These are phyloP conservation scores for Pichia occidentalis DNA, from an alignment of 805 yeast species.

Conservation along the genomic window DNA sequence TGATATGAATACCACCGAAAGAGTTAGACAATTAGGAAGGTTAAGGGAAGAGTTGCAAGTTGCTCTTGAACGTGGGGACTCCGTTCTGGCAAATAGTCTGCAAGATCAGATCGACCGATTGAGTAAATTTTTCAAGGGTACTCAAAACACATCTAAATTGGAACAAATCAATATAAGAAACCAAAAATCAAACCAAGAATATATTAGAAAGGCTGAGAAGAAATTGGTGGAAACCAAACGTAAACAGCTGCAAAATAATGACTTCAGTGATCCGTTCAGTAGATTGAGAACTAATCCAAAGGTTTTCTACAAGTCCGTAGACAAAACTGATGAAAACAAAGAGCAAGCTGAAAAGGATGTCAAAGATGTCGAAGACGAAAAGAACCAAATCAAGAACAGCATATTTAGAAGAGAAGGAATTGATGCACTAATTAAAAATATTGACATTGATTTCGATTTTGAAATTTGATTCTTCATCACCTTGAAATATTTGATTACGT, in stretches of 20 bases:
- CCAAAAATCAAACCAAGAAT: conserved; percentile 70
- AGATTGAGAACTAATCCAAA: conserved; percentile 84
- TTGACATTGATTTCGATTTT: conserved; percentile 26
- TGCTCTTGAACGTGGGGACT: conserved; percentile 56
- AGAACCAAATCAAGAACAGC: conserved; percentile 26
- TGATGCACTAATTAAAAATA: conserved; percentile 26
- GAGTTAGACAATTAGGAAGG: conserved; percentile 67
- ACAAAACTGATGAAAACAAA: conserved; percentile 39
- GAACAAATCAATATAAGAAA: conserved; percentile 79
- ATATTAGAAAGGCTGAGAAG: conserved; percentile 73
- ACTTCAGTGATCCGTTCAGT: conserved; percentile 67
- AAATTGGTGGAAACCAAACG: conserved; percentile 51
- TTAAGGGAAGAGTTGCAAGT: conserved; percentile 68
- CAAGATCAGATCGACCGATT: conserved; percentile 38
- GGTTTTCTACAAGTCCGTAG: conserved; percentile 59
- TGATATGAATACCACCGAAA: conserved; percentile 56
- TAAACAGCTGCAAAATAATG: conserved; percentile 37
- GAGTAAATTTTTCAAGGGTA: conserved; percentile 30
- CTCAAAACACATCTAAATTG: conserved; percentile 41
- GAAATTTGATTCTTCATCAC: no score
- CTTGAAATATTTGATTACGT: conserved; percentile 1
- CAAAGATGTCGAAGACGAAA: conserved; percentile 38
- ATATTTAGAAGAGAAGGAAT: conserved; percentile 26
- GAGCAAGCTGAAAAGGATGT: conserved; percentile 53
- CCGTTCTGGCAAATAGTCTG: conserved; percentile 37